A percentile compares a stretch with the other conserved stretches of the same genome.
phyloP scores from a whole-genome alignment of 2,329 filamentous ascomycete genomes.

The Monilinia fructigena region DNA sequence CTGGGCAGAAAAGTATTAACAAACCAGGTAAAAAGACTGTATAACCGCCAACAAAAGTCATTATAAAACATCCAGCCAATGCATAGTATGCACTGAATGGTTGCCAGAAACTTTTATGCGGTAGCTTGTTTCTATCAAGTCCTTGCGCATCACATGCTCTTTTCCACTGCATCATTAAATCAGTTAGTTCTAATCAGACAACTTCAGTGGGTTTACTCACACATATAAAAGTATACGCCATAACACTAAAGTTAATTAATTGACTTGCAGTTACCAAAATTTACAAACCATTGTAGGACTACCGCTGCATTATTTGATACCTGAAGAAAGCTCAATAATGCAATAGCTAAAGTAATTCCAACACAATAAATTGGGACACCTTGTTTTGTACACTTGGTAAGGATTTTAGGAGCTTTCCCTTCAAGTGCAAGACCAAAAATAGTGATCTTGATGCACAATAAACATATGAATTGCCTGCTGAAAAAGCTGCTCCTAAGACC shows the following conservation, averaged over 20 bases:
- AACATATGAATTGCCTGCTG: conserved; percentile 50
- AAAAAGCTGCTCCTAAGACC: conserved; percentile 55
- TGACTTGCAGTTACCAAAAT: conserved; percentile 54
- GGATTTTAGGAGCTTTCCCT: conserved; percentile 51
- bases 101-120: conserved; percentile 54
- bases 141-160: conserved; percentile 49
- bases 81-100: conserved; percentile 57
- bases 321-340: conserved; percentile 60
- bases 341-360: conserved; percentile 53
- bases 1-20: neutral
- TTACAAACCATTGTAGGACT: conserved; percentile 62
- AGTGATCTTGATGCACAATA: conserved; percentile 48
- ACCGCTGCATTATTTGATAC: conserved; percentile 55
- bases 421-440: conserved; percentile 52
- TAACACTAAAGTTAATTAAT: conserved; percentile 54
- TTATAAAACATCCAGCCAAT: conserved; percentile 52
- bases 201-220: neutral
- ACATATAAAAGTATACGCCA: conserved; percentile 53
- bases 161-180: conserved; percentile 46
- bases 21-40: conserved; percentile 55
- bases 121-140: conserved; percentile 45
- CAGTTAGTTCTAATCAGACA: neutral
- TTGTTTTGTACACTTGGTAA: conserved; percentile 50
- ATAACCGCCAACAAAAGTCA: conserved; percentile 62
- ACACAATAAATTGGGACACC: conserved; percentile 61